These are phyloP conservation scores for Phytophthora macrochlamydospora DNA, from an alignment of 352 stramenopile genomes.

Conservation along the genomic window DNA sequence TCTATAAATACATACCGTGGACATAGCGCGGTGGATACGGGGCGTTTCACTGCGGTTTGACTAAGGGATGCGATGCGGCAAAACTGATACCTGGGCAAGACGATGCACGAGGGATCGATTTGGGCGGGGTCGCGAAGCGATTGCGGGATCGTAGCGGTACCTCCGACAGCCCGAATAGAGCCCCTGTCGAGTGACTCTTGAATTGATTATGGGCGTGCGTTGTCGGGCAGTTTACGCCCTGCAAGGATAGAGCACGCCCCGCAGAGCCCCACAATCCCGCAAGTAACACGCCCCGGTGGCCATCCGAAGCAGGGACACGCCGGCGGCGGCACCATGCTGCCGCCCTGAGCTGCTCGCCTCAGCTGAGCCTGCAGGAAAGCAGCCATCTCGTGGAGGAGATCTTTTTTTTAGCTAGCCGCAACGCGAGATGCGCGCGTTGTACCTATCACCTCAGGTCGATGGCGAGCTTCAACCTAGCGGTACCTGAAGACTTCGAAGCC, in stretches of 20 bases:
- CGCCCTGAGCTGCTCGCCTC: background rate
- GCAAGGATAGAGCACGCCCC: background rate
- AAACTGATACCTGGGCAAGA: background rate
- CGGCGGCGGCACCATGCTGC: background rate
- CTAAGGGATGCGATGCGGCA: background rate
- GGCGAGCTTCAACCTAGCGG: background rate
- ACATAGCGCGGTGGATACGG: background rate
- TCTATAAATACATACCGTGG: slow-evolving; percentile 30
- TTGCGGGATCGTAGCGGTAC: background rate
- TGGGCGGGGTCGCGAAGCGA: background rate
- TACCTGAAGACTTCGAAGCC: background rate
- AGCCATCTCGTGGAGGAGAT: slow-evolving; percentile 15
- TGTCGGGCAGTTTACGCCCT: background rate
- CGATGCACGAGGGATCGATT: background rate
- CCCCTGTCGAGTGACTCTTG: background rate
- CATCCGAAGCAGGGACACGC: background rate
- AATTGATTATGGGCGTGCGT: background rate
- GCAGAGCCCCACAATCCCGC: background rate
- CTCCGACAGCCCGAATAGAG: background rate
- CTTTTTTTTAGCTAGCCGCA: slow-evolving; percentile 24
- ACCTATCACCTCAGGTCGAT: background rate
- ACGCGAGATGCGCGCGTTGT: background rate
- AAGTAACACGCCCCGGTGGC: background rate
- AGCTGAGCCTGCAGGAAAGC: background rate
- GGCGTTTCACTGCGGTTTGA: background rate